Base-by-base conservation (phyloP, 2,329 filamentous ascomycete genomes). In the Aureobasidium namibiae region DNA sequence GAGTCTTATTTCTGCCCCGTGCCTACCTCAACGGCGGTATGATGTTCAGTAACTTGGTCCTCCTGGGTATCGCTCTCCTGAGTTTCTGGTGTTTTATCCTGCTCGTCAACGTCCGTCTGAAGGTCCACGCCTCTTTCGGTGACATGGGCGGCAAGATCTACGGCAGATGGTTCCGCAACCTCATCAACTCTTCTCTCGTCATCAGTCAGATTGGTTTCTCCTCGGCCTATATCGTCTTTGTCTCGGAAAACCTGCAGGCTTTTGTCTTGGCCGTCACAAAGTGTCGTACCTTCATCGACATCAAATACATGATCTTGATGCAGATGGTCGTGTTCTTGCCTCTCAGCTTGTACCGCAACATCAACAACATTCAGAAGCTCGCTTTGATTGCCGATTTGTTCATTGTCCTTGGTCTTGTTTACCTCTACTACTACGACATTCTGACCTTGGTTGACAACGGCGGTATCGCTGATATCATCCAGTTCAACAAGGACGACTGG, bases 41-140 rank as follows among this genome's bases (percentile, higher is more conserved):
- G 92, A 76, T 96, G 16, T 99, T 99, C 74, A 96, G 91, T 67
- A 96, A 95, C 69, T 64, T 95, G 54, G 88, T 99, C 16, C 82
- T 99, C n/a, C 78, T 99, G 23, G 82, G 80, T 39, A 90, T 99
- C 16, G 92, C 94, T 7, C 78, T 82, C 2, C 78, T 99, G 61
- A 96, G 92, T 71, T 99, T 96, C 75, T 96, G 96, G 77, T 96
- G 92, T 76, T 99, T 99, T 74, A 91, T 99, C 42, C 80, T 99
- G 14, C 82, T 99, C 33, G 91, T 96, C 63, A 87, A 87, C 61
- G 94, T 91, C 1, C 87, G 94, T 34, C 78, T 96, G 50, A 88
- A 84, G 69, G 83, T 97, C 29, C 87, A 92, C 50, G 91, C 89
- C n/a, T 97, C 94, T 1, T 99, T 97, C 75, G 94, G 94, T 73